Evolutionary conservation across 768 basidiomycete species (phyloP).

Genomic region (Tricholoma furcatifolium): DNA sequence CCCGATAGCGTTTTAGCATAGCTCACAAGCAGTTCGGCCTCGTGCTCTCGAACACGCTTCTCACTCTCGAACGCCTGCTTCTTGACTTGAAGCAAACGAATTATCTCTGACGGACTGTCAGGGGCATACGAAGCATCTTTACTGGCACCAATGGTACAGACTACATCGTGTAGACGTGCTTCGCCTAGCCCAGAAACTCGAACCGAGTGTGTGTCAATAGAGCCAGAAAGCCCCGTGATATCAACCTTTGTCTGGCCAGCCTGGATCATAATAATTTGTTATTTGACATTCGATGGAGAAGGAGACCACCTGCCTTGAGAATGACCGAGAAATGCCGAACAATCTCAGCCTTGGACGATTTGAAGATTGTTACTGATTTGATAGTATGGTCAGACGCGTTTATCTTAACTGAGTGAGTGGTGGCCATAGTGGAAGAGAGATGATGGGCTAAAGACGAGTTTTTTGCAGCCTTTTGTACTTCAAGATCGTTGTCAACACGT

Average conservation of each 20-base stretch:
- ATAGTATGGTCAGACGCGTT: slow-evolving; percentile 43
- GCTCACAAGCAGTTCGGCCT: slow-evolving; percentile 38
- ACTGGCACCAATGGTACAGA: slow-evolving; percentile 37
- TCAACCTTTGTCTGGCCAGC: slow-evolving; percentile 51
- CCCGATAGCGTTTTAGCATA: slow-evolving; percentile 45
- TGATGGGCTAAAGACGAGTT: not conserved
- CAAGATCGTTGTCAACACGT: no score
- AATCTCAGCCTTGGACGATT: slow-evolving; percentile 55
- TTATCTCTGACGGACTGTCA: slow-evolving; percentile 28
- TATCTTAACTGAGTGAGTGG: slow-evolving; percentile 13
- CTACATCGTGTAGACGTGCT: slow-evolving; percentile 54
- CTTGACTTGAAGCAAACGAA: slow-evolving; percentile 35
- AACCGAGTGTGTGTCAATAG: slow-evolving; percentile 50
- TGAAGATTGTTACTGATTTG: slow-evolving; percentile 57
- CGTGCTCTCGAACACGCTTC: slow-evolving; percentile 37
- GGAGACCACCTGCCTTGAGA: slow-evolving; percentile 39
- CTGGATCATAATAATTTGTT: slow-evolving; percentile 26
- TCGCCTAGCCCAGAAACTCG: slow-evolving; percentile 50
- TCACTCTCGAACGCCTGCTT: slow-evolving; percentile 36
- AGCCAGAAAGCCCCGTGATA: slow-evolving; percentile 47
- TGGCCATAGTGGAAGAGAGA: slow-evolving; percentile 2
- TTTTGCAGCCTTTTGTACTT: not conserved
- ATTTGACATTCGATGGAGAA: not conserved
- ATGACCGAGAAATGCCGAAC: slow-evolving; percentile 47
- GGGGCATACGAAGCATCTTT: slow-evolving; percentile 16